These are phyloP conservation scores for Fusarium odoratissimum DNA, from an alignment of 2,329 filamentous ascomycete genomes.

Conservation along the genomic window DNA sequence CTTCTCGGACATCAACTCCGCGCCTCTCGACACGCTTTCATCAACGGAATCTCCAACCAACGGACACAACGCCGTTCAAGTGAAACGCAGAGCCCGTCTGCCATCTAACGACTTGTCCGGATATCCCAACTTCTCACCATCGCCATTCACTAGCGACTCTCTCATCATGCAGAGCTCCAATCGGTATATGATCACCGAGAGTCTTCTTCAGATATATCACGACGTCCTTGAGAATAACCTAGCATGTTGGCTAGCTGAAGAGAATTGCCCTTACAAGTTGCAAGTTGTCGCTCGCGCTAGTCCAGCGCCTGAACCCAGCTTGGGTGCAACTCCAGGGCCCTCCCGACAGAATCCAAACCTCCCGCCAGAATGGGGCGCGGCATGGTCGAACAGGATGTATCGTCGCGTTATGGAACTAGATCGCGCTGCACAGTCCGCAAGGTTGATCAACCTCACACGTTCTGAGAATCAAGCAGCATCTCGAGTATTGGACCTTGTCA, in stretches of 20 bases:
- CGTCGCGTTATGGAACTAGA: not conserved
- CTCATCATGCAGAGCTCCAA: not conserved
- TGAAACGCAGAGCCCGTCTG: not conserved
- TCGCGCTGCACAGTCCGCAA: not conserved
- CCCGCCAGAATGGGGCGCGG: not conserved
- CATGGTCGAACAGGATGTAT: not conserved
- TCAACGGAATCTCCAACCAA: not conserved
- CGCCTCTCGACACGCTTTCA: fast-evolving
- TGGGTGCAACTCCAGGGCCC: not conserved
- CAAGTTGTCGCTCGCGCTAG: not conserved
- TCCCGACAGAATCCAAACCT: not conserved
- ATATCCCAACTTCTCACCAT: not conserved
- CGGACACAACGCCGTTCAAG: fast-evolving
- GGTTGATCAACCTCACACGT: fast-evolving
- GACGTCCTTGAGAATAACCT: not conserved
- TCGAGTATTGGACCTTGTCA: fast-evolving
- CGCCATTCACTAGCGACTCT: not conserved
- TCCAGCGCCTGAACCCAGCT: fast-evolving
- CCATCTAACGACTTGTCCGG: not conserved
- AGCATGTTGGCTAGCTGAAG: not conserved
- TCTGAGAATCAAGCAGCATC: not conserved
- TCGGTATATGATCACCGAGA: not conserved
- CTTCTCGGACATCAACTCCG: not conserved
- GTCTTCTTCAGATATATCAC: not conserved
- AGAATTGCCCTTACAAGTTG: not conserved